Evolutionary conservation across 371 early-diverging fungal species (phyloP), one percentile per base, ranked within the genome.

Genomic region (Apophysomyces sp.): DNA sequence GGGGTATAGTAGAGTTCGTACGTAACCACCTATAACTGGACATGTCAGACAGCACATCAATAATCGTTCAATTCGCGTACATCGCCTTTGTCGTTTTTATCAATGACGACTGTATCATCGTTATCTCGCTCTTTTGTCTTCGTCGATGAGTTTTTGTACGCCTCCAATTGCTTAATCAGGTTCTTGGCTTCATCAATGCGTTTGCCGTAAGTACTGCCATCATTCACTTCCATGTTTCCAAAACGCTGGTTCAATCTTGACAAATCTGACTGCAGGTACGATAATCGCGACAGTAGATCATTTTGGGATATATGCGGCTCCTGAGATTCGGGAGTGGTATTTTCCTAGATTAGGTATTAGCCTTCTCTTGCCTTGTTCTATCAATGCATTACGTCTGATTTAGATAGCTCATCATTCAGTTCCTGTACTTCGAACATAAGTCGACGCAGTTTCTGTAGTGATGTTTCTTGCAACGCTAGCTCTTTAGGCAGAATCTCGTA

Each of bases 361-460:
- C n/a, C n/a, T 9, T 59, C 52, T 29, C 24, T 18, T 30, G 13
- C 21, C 5, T 12, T n/a, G 16, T n/a, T n/a, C n/a, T n/a, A 13
- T 18, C 21, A 12, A 9, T 21, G 12, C 24, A 21, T 55, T 63
- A 82, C 86, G 63, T 86, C 79, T 27, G 73, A 72, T 58, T 83
- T 80, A 32, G 88, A 85, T 18, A 92, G 64, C 66, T 91, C 89
- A 58, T 86, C 86, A 27, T 77, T 84, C 11, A 95, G 81, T 59
- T 95, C 92, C 62, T 91, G 88, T 3, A 90, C 89, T 69, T 95
- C 95, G 64, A 76, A 89, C 74, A 89, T 85, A 37, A 95, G 83
- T 28, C 95, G 85, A 28, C 91, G 86, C 26, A 93, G 71, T 64
- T 88, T 85, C 66, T 94, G 92, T 30, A 89, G 68, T 36, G 88